Base-by-base conservation (phyloP, 441 rosid species). In the Syzygium syzygioides region DNA sequence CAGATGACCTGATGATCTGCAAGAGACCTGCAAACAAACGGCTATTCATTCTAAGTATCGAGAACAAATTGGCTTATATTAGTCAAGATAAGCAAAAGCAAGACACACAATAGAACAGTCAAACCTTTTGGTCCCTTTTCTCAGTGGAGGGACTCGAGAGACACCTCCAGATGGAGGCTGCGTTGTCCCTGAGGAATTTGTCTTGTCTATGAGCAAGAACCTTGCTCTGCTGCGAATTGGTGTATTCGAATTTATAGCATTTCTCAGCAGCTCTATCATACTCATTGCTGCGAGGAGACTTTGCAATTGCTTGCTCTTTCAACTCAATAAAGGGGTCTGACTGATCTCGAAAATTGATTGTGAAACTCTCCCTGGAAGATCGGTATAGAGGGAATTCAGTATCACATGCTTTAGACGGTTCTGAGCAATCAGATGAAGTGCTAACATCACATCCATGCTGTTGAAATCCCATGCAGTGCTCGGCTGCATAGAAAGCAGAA, bases 401-500 rank as follows among this genome's bases (percentile, higher is more conserved):
- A 88, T 91, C 91, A 80, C 89, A 88, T 59, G 91, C 88, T 48
- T 89, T 91, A 85, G 93, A 91, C 91, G 91, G 89, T 66, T 92
- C 92, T 60, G 66, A 59, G 79, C 88, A 79, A 48, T 86, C 87
- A 17, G 92, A 55, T 88, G 93, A 92, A 87, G 85, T 88, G 64
- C 83, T 76, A 71, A 50, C 85, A 64, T 93, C 89, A 86, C 87
- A 89, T 53, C 92, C 95, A 25, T 89, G 88, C 80, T 93, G 95
- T 41, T 91, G 88, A 89, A 94, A 92, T 34, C 96, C 92, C 92
- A 95, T 94, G 88, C 76, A 92, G 55, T 90, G 91, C 88, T 96
- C 97, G 3, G 93, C 91, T 62, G 97, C 94, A 79, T 92, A 93
- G 89, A 95, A 95, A 53, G 96, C 96, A 54, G 94, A 94, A 85